Evolutionary conservation across 805 yeast genomes (phyloP).

Genomic region (Teunomyces pallodes): DNA sequence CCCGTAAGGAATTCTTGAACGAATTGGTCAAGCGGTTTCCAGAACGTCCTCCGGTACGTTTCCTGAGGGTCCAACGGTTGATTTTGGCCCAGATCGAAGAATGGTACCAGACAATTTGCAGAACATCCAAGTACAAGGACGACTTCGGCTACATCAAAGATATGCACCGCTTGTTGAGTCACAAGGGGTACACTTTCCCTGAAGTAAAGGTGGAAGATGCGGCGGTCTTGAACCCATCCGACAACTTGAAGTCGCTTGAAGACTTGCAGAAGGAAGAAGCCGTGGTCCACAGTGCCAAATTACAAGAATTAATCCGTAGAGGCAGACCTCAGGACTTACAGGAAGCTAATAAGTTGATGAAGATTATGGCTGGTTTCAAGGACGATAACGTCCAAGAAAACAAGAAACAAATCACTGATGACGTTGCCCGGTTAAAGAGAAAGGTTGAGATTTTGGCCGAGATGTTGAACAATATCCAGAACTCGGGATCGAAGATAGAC

Average conservation of each 20-base stretch:
- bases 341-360: conserved; percentile 96
- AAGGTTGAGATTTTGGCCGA: conserved; percentile 86
- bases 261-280: conserved; percentile 92
- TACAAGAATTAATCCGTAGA: conserved; percentile 91
- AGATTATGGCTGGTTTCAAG: conserved; percentile 96
- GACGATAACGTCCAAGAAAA: conserved; percentile 75
- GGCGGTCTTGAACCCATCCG: conserved; percentile 89
- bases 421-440: conserved; percentile 76
- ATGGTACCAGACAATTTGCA: conserved; percentile 94
- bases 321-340: conserved; percentile 94
- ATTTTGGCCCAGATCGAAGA: conserved; percentile 90
- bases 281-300: conserved; percentile 88
- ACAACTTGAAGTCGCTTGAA: conserved; percentile 79
- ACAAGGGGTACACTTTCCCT: conserved; percentile 93
- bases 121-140: conserved; percentile 83
- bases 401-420: conserved; percentile 76
- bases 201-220: conserved; percentile 87
- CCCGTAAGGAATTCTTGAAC: conserved; percentile 90
- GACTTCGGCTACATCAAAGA: conserved; percentile 91
- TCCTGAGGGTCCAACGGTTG: conserved; percentile 77
- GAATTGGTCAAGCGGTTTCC: conserved; percentile 92
- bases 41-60: conserved; percentile 86
- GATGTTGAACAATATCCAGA: conserved; percentile 60
- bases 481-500: conserved; percentile 34
- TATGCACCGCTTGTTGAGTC: conserved; percentile 87